Conservation (phyloP, 176 grass and related monocot genomes). For the Chrysopogon serrulatus region DNA sequence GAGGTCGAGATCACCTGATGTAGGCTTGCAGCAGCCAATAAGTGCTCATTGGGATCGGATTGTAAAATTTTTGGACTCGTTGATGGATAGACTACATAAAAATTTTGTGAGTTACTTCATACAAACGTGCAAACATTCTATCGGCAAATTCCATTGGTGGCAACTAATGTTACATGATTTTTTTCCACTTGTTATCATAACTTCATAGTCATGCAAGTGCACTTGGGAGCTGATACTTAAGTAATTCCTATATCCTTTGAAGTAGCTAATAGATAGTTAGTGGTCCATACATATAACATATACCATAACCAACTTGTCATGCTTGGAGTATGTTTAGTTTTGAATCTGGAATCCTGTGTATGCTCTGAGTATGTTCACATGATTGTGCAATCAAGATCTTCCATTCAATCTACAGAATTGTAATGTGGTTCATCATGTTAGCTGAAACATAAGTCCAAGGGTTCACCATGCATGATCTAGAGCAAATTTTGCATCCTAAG, state of each 20-base stretch:
- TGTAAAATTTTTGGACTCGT: slow-evolving; percentile 77
- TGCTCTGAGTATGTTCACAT: neutral
- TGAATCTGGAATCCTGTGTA: neutral
- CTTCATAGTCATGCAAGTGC: slow-evolving; percentile 13
- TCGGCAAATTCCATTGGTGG: neutral
- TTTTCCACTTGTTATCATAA: neutral
- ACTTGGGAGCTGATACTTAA: neutral
- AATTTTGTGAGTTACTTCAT: slow-evolving; percentile 63
- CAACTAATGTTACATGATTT: neutral
- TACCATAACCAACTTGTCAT: neutral
- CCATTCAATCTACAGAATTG: neutral
- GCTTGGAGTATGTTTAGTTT: neutral
- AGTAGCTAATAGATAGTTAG: neutral
- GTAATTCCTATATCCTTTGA: neutral
- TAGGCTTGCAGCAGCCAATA: slow-evolving; percentile 47
- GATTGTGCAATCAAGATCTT: neutral
- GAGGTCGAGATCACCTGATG: slow-evolving; percentile 52
- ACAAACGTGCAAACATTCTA: slow-evolving; percentile 5
- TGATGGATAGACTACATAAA: slow-evolving; percentile 66
- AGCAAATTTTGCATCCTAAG: neutral
- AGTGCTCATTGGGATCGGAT: slow-evolving; percentile 85
- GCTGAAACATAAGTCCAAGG: neutral
- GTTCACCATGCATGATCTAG: neutral
- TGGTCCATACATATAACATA: neutral
- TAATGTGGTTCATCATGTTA: neutral